Conservation (phyloP, 2,329 filamentous ascomycete genomes). For the Cryphonectria parasitica region DNA sequence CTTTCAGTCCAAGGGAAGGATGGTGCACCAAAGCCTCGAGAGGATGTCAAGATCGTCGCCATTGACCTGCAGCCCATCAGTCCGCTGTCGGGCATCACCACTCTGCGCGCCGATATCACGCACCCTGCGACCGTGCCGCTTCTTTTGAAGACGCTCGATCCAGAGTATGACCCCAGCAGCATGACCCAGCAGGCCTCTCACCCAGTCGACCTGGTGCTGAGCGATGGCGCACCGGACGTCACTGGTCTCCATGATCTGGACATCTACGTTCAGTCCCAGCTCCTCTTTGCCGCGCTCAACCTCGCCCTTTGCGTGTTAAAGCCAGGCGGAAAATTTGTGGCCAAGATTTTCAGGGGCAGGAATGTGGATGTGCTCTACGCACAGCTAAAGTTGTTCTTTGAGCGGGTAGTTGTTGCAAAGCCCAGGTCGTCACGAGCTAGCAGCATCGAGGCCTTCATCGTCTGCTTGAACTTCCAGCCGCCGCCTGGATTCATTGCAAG, state of each 20-base stretch:
- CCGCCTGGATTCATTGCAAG: slow-evolving; percentile 76
- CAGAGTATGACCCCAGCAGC: slow-evolving; percentile 60
- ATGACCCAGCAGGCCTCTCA: slow-evolving; percentile 63
- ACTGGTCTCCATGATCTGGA: slow-evolving; percentile 96
- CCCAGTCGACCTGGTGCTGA: slow-evolving; percentile 90
- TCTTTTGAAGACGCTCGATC: slow-evolving; percentile 81
- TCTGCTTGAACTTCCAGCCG: slow-evolving; percentile 86
- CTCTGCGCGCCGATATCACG: slow-evolving; percentile 92
- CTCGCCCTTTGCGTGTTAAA: slow-evolving; percentile 90
- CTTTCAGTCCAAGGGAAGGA: slow-evolving; percentile 31
- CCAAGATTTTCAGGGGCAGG: slow-evolving; percentile 93
- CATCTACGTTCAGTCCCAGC: slow-evolving; percentile 95
- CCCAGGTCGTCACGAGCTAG: slow-evolving; percentile 93
- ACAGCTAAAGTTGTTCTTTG: slow-evolving; percentile 90
- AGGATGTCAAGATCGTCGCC: slow-evolving; percentile 89
- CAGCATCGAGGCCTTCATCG: slow-evolving; percentile 95
- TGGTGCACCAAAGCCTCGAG: slow-evolving; percentile 49
- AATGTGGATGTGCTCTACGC: slow-evolving; percentile 96
- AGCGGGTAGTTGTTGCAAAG: slow-evolving; percentile 86
- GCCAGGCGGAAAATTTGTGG: slow-evolving; percentile 93
- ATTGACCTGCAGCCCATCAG: slow-evolving; percentile 97
- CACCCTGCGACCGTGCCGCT: slow-evolving; percentile 94
- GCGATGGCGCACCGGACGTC: slow-evolving; percentile 94
- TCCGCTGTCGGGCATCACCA: slow-evolving; percentile 88
- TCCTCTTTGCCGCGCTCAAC: slow-evolving; percentile 92